Evolutionary conservation across 805 yeast genomes (phyloP).

Genomic region (Pichia heedii): DNA sequence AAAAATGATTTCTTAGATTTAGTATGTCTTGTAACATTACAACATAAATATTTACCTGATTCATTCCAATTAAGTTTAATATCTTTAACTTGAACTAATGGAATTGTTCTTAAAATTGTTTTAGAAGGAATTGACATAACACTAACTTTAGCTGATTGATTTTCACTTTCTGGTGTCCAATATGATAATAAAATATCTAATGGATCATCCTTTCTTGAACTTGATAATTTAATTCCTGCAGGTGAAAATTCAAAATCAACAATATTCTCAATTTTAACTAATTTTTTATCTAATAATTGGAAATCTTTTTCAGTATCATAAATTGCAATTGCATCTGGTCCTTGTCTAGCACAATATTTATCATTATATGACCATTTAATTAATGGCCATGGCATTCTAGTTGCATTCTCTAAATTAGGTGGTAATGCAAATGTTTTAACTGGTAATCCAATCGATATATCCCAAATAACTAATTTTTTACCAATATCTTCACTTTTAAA

Average conservation of each 20-base stretch:
- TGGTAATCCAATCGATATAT: slow-evolving; percentile 71
- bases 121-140: slow-evolving; percentile 81
- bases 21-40: slow-evolving; percentile 94
- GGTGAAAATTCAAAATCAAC: slow-evolving; percentile 95
- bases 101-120: slow-evolving; percentile 78
- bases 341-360: slow-evolving; percentile 88
- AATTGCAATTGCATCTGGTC: slow-evolving; percentile 85
- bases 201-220: slow-evolving; percentile 39
- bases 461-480: slow-evolving; percentile 92
- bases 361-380: slow-evolving; percentile 94
- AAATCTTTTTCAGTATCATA: slow-evolving; percentile 69
- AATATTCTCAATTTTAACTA: slow-evolving; percentile 73
- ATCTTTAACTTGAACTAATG: slow-evolving; percentile 88
- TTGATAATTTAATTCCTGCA: slow-evolving; percentile 61
- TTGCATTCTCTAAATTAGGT: slow-evolving; percentile 55
- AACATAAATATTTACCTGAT: slow-evolving; percentile 74
- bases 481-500: slow-evolving; percentile 85
- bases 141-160: slow-evolving; percentile 92
- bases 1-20: slow-evolving; percentile 88
- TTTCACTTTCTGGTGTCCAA: slow-evolving; percentile 91
- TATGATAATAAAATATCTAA: slow-evolving; percentile 67
- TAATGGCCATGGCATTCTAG: slow-evolving; percentile 86
- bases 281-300: slow-evolving; percentile 77
- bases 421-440: slow-evolving; percentile 87
- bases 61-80: slow-evolving; percentile 93